phyloP scores from a whole-genome alignment of 495 filamentous ascomycete species.

The Aspergillus panamensis region DNA sequence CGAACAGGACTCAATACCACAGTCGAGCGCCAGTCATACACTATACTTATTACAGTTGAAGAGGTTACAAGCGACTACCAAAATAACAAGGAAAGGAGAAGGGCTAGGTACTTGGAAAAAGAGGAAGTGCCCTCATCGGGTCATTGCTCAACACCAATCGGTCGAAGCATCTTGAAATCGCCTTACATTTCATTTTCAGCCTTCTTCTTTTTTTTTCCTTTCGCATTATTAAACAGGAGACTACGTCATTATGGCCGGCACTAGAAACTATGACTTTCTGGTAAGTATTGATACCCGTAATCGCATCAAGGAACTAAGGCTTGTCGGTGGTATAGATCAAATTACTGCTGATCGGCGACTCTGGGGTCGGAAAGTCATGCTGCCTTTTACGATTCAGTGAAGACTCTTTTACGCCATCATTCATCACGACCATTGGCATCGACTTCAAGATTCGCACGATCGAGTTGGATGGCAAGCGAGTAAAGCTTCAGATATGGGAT shows the following conservation, averaged over 20 bases:
- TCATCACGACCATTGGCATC: conserved; percentile 99
- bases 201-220: not conserved
- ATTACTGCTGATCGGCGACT: conserved; percentile 96
- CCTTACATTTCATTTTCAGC: not conserved
- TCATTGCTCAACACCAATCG: not conserved
- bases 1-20: too few species aligned
- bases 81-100: conserved; percentile 1
- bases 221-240: not conserved
- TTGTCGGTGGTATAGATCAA: conserved; percentile 69
- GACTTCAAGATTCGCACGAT: conserved; percentile 99
- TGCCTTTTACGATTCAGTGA: conserved; percentile 97
- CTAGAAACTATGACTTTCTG: conserved; percentile 97
- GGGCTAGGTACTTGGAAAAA: not conserved
- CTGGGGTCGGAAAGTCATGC: conserved; percentile 97
- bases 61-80: not conserved
- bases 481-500: conserved; percentile 99
- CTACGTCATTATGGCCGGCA: conserved; percentile 72
- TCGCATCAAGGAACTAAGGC: conserved; percentile 5
- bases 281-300: conserved; percentile 48
- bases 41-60: not conserved
- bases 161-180: not conserved
- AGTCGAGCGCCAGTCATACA: too few species aligned
- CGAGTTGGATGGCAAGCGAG: conserved; percentile 94
- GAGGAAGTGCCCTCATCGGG: not conserved
- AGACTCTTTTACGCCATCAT: conserved; percentile 96